phyloP scores from a whole-genome alignment of 2,329 filamentous ascomycete genomes.

The Pseudogymnoascus sp. region DNA sequence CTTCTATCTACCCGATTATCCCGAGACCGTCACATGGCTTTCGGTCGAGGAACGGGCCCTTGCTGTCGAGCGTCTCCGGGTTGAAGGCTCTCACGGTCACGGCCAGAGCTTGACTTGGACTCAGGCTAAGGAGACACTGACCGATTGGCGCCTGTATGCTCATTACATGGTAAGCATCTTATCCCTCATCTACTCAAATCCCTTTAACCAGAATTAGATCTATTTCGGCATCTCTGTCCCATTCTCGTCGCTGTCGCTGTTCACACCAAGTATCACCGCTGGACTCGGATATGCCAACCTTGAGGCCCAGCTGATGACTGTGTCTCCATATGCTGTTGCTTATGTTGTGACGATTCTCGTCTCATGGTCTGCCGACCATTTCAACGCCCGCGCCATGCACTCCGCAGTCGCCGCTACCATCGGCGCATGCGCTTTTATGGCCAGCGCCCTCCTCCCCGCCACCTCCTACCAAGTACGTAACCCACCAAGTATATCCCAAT shows the following conservation, averaged over 20 bases:
- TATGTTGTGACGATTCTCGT: slow-evolving; percentile 41
- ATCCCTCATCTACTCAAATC: neutral
- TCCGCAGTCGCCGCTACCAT: slow-evolving; percentile 40
- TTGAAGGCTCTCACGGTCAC: slow-evolving; percentile 35
- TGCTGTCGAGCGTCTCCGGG: slow-evolving; percentile 33
- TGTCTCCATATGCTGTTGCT: slow-evolving; percentile 54
- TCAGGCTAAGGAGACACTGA: neutral
- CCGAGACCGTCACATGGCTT: slow-evolving; percentile 39
- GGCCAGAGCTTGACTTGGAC: slow-evolving; percentile 33
- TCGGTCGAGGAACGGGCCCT: slow-evolving; percentile 35
- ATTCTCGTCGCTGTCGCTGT: neutral
- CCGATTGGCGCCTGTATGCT: neutral
- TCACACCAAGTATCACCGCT: slow-evolving; percentile 54
- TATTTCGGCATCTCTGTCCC: neutral
- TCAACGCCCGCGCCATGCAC: slow-evolving; percentile 47
- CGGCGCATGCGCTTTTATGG: slow-evolving; percentile 49
- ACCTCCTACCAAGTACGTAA: neutral
- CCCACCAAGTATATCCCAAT: neutral
- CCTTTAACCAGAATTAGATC: neutral
- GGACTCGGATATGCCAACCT: slow-evolving; percentile 47
- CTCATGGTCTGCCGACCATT: slow-evolving; percentile 54
- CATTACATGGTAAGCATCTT: neutral
- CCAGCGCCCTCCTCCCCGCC: neutral
- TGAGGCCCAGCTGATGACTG: slow-evolving; percentile 56
- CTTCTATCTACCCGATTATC: slow-evolving; percentile 41